Conservation (phyloP, 2,329 filamentous ascomycete species). For the Alternaria postmessia region DNA sequence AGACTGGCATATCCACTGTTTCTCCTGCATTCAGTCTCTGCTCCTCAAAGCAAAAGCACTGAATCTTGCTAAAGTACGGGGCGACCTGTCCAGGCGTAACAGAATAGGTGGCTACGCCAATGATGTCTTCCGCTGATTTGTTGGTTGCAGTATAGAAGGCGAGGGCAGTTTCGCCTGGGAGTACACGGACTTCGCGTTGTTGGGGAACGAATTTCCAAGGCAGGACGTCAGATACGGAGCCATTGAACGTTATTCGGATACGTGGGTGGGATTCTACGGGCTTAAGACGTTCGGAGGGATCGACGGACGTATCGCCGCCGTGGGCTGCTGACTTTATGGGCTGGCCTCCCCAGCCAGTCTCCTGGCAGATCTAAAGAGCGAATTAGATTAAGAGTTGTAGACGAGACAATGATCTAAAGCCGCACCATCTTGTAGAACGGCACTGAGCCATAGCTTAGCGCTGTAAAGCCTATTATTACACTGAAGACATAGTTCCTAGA, state of each 20-base stretch:
- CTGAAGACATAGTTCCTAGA: conserved; percentile 76
- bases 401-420: not conserved
- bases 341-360: conserved; percentile 90
- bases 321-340: conserved; percentile 83
- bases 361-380: conserved; percentile 73
- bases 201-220: conserved; percentile 98
- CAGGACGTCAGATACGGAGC: conserved; percentile 91
- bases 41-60: conserved; percentile 98
- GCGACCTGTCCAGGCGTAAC: conserved; percentile 96
- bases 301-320: conserved; percentile 61
- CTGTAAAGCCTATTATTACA: conserved; percentile 79
- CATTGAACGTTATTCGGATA: conserved; percentile 94
- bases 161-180: conserved; percentile 94
- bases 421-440: conserved; percentile 85
- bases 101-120: conserved; percentile 96
- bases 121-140: conserved; percentile 88
- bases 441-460: conserved; percentile 82
- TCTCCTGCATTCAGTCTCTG: conserved; percentile 94
- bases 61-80: conserved; percentile 98
- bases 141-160: conserved; percentile 99
- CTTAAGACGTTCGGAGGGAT: conserved; percentile 77
- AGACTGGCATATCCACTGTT: conserved; percentile 99
- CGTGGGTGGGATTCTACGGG: conserved; percentile 83
- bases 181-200: conserved; percentile 92
- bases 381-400: conserved; percentile 9